Evolutionary conservation across 805 yeast species (phyloP).

Genomic region (Cyberlindnera samutprakarnensis): DNA sequence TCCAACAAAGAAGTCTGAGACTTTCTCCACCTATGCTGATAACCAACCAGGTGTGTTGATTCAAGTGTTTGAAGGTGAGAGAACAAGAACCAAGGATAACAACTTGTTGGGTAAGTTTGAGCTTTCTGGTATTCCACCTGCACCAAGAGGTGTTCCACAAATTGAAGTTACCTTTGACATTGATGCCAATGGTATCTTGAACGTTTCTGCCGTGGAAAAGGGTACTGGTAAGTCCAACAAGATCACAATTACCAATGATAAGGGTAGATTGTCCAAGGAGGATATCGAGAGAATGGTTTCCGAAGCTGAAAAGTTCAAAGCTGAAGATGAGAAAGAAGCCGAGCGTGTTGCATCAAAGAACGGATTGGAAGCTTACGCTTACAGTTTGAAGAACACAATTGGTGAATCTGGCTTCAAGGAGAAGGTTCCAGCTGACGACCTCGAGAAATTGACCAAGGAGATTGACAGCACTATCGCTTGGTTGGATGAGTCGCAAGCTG

Average conservation of each 20-base stretch:
- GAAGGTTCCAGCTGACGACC: constrained; percentile 67
- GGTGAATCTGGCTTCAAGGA: constrained; percentile 69
- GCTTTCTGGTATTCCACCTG: constrained; percentile 95
- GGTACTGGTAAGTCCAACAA: constrained; percentile 97
- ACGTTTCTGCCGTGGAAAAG: constrained; percentile 95
- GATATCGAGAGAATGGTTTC: constrained; percentile 97
- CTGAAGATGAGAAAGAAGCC: constrained; percentile 93
- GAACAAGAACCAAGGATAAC: constrained; percentile 95
- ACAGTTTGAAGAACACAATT: constrained; percentile 81
- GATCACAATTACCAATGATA: constrained; percentile 97
- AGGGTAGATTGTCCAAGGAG: constrained; percentile 97
- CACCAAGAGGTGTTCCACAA: constrained; percentile 99
- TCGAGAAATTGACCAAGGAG: constrained; percentile 71
- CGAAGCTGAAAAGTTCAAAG: constrained; percentile 97
- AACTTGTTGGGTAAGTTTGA: constrained; percentile 96
- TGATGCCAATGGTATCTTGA: constrained; percentile 96
- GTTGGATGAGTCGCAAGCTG: constrained; percentile 91
- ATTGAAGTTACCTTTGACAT: constrained; percentile 95
- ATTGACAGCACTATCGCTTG: constrained; percentile 80
- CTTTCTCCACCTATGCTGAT: constrained; percentile 96
- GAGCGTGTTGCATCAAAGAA: constrained; percentile 90
- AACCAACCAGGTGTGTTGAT: constrained; percentile 99
- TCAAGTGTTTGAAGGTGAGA: constrained; percentile 98
- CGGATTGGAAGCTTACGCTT: constrained; percentile 92
- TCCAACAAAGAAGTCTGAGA: constrained; percentile 97